Evolutionary conservation across 768 basidiomycete species (phyloP).

Genomic region (Gymnopilus junonius): DNA sequence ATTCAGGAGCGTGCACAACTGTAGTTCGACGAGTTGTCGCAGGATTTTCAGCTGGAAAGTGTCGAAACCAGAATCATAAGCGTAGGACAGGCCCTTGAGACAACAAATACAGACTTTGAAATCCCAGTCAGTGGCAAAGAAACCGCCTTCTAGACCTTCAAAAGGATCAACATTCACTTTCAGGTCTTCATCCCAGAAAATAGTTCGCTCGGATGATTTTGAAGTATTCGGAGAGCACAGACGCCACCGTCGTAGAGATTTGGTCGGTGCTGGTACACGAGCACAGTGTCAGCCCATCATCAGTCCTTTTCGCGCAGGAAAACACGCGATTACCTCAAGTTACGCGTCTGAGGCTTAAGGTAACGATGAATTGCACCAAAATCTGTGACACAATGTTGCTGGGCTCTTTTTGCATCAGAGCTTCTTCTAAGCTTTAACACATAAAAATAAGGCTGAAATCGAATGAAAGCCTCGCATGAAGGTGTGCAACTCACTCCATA

Average conservation of each 20-base stretch:
- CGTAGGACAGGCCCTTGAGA: slow-evolving; percentile 20
- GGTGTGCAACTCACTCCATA: slow-evolving; percentile 71
- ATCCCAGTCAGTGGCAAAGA: slow-evolving; percentile 83
- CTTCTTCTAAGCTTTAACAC: slow-evolving; percentile 72
- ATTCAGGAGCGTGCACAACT: slow-evolving; percentile 75
- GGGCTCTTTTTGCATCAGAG: slow-evolving; percentile 72
- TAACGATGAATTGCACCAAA: slow-evolving; percentile 77
- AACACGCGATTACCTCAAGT: slow-evolving; percentile 73
- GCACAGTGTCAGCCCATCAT: slow-evolving; percentile 33
- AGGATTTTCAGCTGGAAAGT: slow-evolving; percentile 73
- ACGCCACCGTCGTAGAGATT: slow-evolving; percentile 75
- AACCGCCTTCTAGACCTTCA: slow-evolving; percentile 63
- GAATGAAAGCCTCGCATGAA: slow-evolving; percentile 15
- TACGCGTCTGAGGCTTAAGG: slow-evolving; percentile 87
- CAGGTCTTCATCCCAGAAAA: slow-evolving; percentile 79
- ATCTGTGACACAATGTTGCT: slow-evolving; percentile 75
- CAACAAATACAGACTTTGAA: slow-evolving; percentile 63
- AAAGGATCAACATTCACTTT: slow-evolving; percentile 78
- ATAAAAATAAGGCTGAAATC: slow-evolving; percentile 13
- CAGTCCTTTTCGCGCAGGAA: slow-evolving; percentile 23
- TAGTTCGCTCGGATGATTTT: slow-evolving; percentile 73
- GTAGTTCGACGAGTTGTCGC: slow-evolving; percentile 85
- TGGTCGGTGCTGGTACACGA: slow-evolving; percentile 69
- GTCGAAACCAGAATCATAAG: slow-evolving; percentile 2
- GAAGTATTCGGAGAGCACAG: slow-evolving; percentile 72